Evolutionary conservation across 306 rosid species (phyloP).

Genomic region (Fagus crenata): DNA sequence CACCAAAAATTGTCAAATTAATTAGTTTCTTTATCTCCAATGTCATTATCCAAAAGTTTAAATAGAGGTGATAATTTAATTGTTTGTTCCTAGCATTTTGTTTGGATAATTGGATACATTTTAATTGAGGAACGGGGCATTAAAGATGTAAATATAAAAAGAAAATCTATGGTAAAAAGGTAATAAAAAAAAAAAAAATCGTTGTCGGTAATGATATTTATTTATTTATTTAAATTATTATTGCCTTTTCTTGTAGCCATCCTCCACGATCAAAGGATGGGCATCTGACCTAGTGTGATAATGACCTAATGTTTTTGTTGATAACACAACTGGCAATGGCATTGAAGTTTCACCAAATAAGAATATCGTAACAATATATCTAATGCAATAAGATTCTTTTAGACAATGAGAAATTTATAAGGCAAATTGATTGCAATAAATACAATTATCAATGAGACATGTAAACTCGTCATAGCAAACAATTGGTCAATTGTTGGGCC

Average conservation of each 20-base stretch:
- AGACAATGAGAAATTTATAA: conserved; percentile 40
- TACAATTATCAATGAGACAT: conserved; percentile 30
- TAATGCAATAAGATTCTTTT: conserved; percentile 30
- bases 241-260: conserved; percentile 9
- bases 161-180: background rate
- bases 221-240: background rate
- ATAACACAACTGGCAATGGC: conserved; percentile 39
- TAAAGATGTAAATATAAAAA: too few species aligned
- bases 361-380: conserved; percentile 21
- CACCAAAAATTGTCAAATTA: too few species aligned
- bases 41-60: too few species aligned
- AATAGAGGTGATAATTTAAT: too few species aligned
- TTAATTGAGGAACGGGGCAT: too few species aligned
- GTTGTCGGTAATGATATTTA: background rate
- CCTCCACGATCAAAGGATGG: conserved; percentile 37
- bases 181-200: background rate
- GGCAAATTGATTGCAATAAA: conserved; percentile 36
- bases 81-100: too few species aligned
- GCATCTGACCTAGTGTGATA: conserved; percentile 50
- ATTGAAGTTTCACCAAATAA: conserved; percentile 37
- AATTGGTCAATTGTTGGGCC: conserved; percentile 24
- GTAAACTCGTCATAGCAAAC: background rate
- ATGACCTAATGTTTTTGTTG: conserved; percentile 43
- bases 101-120: too few species aligned
- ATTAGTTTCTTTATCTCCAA: too few species aligned